Evolutionary conservation across 345 rosid genomes (phyloP).

Genomic region (Mangifera indica): DNA sequence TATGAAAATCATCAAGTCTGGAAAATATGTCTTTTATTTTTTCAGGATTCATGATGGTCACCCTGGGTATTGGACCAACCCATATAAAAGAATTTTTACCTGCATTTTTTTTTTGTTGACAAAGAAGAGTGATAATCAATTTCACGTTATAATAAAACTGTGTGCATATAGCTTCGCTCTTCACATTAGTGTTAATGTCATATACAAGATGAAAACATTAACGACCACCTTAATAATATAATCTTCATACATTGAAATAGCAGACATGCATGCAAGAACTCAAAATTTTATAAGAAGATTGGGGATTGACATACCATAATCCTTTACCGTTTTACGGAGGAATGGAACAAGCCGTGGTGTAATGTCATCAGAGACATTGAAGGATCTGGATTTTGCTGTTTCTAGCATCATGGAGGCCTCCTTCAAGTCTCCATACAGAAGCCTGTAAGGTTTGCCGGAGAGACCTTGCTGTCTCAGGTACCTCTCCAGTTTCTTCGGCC

Average conservation of each 20-base stretch:
- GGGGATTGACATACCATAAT: conserved; percentile 3
- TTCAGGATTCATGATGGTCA: conserved; percentile 38
- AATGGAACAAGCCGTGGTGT: conserved; percentile 42
- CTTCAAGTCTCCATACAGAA: conserved; percentile 42
- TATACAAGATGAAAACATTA: no score
- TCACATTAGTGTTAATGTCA: no score
- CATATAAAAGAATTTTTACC: conserved; percentile 43
- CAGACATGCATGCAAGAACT: no score
- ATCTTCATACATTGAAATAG: no score
- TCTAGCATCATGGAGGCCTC: conserved; percentile 23
- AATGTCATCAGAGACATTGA: conserved; percentile 33
- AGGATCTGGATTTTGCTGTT: conserved; percentile 37
- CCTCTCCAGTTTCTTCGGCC: conserved; percentile 48
- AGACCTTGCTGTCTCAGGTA: conserved; percentile 46
- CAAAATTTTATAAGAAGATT: no score
- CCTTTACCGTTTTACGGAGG: conserved; percentile 22
- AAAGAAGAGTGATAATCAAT: no score
- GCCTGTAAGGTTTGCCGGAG: conserved; percentile 39
- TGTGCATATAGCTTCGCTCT: no score
- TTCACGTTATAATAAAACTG: no score
- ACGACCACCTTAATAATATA: no score
- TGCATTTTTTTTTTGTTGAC: no score
- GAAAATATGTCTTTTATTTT: conserved; percentile 37
- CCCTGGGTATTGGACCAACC: conserved; percentile 45
- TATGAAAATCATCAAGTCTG: conserved; percentile 35